Evolutionary conservation across 2,329 filamentous ascomycete genomes (phyloP).

Genomic region (Trichoderma polysporum): DNA sequence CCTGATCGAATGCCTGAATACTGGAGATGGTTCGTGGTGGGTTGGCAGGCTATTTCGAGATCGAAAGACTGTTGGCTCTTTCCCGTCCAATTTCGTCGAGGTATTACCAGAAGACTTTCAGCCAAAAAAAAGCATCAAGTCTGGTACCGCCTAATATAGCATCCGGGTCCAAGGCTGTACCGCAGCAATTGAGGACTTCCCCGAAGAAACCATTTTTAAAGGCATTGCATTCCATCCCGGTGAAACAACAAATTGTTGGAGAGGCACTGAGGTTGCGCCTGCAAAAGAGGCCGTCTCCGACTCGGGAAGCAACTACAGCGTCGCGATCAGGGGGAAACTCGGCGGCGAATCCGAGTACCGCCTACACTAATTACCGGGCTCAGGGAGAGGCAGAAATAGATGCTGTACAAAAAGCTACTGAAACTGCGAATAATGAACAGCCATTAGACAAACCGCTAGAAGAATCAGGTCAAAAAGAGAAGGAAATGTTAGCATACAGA

Average conservation of each 20-base stretch:
- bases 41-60: conserved; percentile 89
- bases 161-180: conserved; percentile 53
- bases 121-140: conserved; percentile 63
- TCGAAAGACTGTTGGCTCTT: conserved; percentile 84
- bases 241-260: conserved; percentile 58
- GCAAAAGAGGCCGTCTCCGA: conserved; percentile 28
- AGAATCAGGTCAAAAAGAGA: too few relatives aligned
- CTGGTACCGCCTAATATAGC: conserved; percentile 59
- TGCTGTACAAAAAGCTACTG: too few relatives aligned
- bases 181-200: conserved; percentile 62
- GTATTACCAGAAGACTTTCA: conserved; percentile 82
- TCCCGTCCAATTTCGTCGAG: conserved; percentile 96
- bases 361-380: too few relatives aligned
- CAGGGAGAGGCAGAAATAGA: too few relatives aligned
- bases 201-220: conserved; percentile 66
- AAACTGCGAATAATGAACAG: too few relatives aligned
- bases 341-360: conserved; percentile 22
- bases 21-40: conserved; percentile 98
- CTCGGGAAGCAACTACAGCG: conserved; percentile 28
- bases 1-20: conserved; percentile 96
- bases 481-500: too few relatives aligned
- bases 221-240: conserved; percentile 64
- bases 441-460: too few relatives aligned
- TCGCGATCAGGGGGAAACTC: conserved; percentile 24
- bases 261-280: conserved; percentile 45